Evolutionary conservation across 1,284 basidiomycete genomes (phyloP), one percentile per base, ranked within the genome.

Genomic region (Leccinum discolor): DNA sequence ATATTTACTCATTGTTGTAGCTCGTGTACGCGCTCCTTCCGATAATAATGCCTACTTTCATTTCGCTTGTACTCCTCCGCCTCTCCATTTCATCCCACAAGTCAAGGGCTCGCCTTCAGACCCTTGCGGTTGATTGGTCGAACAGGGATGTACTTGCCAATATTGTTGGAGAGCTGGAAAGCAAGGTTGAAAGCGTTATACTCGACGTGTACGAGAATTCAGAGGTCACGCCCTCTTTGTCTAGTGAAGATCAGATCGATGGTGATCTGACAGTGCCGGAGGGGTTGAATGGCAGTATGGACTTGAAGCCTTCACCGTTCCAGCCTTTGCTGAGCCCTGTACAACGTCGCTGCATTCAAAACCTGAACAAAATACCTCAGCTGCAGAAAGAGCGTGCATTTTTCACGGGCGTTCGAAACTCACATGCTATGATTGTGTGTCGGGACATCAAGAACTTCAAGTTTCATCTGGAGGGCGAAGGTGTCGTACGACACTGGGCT

Each of bases 401-500:
- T 73, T 88, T 93, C 69, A 76, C 81, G 21, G 78, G 79, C 2
- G 80, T 88, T 52, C 73, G 78, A 54, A 93, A 92, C 72, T 78
- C 90, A 32, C 91, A 93, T 78, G 89, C 82, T 10, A 80, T 86
- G 65, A 89, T 93, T 68, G 81, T 94, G 7, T 86, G 83, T 72
- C 80, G 91, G 60, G 90, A 93, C 70, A 75, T 86, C 63, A 80
- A 86, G 72, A 76, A 80, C 52, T 91, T 89, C 71, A 79, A 83
- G 69, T 70, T 78, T 16, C 88, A 92, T 70, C 77, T 81, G 60
- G 73, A 78, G 23, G 92, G 91, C 11, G 84, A 87, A 72, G 84
- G 85, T 47, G 84, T 92, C 4, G 63, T 93, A 47, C 80, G 83
- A 66, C 89, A 92, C 74, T 91, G 89, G 89, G 90, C 89, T 23